Conservation (phyloP, 805 yeast species). For the Ogataea paradorogensis region DNA sequence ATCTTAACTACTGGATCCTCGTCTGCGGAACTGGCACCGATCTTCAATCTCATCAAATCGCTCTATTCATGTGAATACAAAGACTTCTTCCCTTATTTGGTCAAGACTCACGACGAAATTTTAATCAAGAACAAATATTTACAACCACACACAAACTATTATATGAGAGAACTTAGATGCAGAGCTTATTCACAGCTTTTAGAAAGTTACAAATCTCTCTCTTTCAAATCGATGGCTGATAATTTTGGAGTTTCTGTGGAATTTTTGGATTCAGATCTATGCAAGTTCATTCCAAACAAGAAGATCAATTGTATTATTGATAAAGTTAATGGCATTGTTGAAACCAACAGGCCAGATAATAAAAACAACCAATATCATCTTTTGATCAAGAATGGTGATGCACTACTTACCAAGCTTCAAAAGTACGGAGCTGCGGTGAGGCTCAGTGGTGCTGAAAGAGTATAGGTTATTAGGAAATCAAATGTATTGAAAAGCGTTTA, state of each 20-base stretch:
- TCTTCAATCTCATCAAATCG: slow-evolving; percentile 78
- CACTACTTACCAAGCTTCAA: slow-evolving; percentile 87
- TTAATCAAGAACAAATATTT: slow-evolving; percentile 65
- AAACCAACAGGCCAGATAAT: slow-evolving; percentile 94
- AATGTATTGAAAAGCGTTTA: not conserved
- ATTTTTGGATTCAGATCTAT: slow-evolving; percentile 81
- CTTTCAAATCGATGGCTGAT: slow-evolving; percentile 88
- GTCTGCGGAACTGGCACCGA: slow-evolving; percentile 70
- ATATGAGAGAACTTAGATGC: slow-evolving; percentile 88
- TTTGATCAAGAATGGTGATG: slow-evolving; percentile 89
- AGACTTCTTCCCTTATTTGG: slow-evolving; percentile 69
- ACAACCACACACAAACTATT: slow-evolving; percentile 75
- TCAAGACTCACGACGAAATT: slow-evolving; percentile 73
- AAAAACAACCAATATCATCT: slow-evolving; percentile 90
- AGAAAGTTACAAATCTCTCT: slow-evolving; percentile 89
- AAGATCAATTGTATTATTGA: slow-evolving; percentile 95
- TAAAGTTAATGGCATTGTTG: slow-evolving; percentile 90
- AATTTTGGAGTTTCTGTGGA: slow-evolving; percentile 88
- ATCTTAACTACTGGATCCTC: slow-evolving; percentile 75
- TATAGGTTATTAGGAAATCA: slow-evolving; percentile 20
- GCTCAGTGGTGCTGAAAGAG: slow-evolving; percentile 85
- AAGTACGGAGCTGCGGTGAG: slow-evolving; percentile 97
- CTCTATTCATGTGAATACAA: slow-evolving; percentile 86
- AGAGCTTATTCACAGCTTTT: slow-evolving; percentile 91
- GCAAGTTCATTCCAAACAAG: slow-evolving; percentile 89